These are phyloP conservation scores for Luzula sylvatica DNA, from an alignment of 176 grass and related monocot genomes.

Conservation along the genomic window DNA sequence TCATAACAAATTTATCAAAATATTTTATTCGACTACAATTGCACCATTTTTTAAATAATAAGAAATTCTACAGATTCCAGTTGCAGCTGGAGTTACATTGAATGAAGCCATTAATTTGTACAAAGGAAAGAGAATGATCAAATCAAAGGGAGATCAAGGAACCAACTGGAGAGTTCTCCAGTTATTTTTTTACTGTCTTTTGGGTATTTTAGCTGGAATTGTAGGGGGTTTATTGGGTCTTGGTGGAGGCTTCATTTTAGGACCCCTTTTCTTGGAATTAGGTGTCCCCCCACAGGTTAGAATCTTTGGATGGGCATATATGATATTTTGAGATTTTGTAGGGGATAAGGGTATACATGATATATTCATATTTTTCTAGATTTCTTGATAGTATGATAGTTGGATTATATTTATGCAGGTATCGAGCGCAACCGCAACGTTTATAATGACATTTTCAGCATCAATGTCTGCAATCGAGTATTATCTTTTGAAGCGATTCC, in stretches of 20 bases:
- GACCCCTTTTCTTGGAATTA: conserved; percentile 33
- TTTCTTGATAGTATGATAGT: no score
- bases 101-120: conserved; percentile 76
- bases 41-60: neutral
- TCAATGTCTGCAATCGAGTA: conserved; percentile 74
- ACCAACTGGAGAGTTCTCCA: conserved; percentile 29
- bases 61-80: conserved; percentile 39
- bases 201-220: conserved; percentile 20
- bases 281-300: conserved; percentile 34
- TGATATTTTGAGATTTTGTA: no score
- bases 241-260: conserved; percentile 34
- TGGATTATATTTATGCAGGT: conserved; percentile 25
- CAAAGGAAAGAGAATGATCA: conserved; percentile 49
- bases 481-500: conserved; percentile 57
- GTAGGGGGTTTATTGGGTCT: conserved; percentile 33
- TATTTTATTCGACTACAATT: neutral
- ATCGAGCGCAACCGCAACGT: conserved; percentile 71
- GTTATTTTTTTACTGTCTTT: conserved; percentile 13
- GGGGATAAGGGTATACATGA: neutral
- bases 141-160: conserved; percentile 46
- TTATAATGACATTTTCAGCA: conserved; percentile 87
- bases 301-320: no score
- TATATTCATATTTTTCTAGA: no score
- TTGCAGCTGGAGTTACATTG: conserved; percentile 56
- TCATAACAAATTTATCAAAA: neutral